phyloP scores from a whole-genome alignment of 1,284 basidiomycete genomes.

The Ceratobasidium sp. region DNA sequence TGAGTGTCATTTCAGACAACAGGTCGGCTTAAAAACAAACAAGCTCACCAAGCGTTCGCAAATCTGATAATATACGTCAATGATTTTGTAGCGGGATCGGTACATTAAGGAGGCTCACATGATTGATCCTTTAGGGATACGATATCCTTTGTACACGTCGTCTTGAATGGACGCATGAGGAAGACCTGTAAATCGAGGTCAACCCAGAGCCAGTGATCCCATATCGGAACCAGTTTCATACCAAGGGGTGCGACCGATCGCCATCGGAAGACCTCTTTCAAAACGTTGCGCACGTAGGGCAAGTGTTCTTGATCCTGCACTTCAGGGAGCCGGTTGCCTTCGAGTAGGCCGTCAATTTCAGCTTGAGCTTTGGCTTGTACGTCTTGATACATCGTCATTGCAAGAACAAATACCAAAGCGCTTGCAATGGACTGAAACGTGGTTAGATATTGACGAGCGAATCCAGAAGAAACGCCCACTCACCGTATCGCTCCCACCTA shows the following conservation, averaged over 20 bases:
- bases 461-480: background rate
- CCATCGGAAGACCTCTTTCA: conserved; percentile 25
- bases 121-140: conserved; percentile 48
- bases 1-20: background rate
- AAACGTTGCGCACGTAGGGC: conserved; percentile 8
- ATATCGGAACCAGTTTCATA: background rate
- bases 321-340: conserved; percentile 38
- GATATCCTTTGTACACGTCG: conserved; percentile 46
- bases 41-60: background rate
- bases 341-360: conserved; percentile 53
- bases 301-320: conserved; percentile 14
- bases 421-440: conserved; percentile 6
- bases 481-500: conserved; percentile 38
- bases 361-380: conserved; percentile 49
- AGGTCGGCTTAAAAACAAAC: background rate
- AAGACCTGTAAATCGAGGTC: conserved; percentile 12
- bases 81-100: background rate
- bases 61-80: background rate
- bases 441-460: background rate
- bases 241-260: background rate
- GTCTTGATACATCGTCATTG: conserved; percentile 48
- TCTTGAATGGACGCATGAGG: conserved; percentile 45
- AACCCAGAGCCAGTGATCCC: too few relatives aligned
- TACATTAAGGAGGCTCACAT: conserved; percentile 37
- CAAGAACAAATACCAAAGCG: conserved; percentile 38